A percentile compares a stretch with the other conserved stretches of the same genome.
Conservation (phyloP, 2,329 filamentous ascomycete species). For the Cadophora luteo-olivacea region DNA sequence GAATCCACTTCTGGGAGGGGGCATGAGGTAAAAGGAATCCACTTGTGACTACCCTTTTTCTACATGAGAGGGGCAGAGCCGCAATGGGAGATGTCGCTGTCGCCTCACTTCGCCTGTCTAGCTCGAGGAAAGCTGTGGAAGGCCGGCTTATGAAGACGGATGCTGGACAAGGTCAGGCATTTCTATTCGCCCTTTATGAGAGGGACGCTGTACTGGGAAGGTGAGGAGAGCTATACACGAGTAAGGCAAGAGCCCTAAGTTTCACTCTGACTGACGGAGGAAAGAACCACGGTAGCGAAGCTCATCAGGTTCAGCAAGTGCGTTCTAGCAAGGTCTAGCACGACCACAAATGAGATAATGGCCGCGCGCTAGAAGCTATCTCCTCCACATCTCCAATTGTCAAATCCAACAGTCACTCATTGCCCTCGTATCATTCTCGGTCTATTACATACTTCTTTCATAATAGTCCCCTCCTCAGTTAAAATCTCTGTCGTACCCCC, state of each 20-base stretch:
- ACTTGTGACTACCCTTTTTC: not conserved
- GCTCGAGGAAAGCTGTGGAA: not conserved
- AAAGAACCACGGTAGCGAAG: constrained; percentile 5
- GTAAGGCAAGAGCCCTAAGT: not conserved
- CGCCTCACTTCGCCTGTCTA: not conserved
- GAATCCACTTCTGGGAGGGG: not conserved
- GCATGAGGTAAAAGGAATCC: constrained; percentile 13
- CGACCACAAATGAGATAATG: not conserved
- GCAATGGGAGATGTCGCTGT: not conserved
- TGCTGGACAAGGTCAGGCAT: no score
- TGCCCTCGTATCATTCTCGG: constrained; percentile 19
- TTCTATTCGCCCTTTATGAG: no score
- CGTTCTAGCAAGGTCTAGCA: constrained; percentile 8
- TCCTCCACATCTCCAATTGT: not conserved
- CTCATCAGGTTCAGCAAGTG: not conserved
- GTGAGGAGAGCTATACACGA: not conserved
- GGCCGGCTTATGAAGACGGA: not conserved
- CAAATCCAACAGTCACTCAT: not conserved
- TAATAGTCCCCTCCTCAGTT: not conserved
- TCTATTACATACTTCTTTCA: constrained; percentile 9
- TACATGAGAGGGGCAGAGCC: not conserved
- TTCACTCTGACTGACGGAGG: not conserved
- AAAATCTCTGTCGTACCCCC: constrained; percentile 12
- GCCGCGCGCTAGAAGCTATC: not conserved
- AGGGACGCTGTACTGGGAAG: no score